A percentile compares a stretch with the other conserved stretches of the same genome.
phyloP scores from a whole-genome alignment of 176 grass and related monocot species.

The Poa annua region DNA sequence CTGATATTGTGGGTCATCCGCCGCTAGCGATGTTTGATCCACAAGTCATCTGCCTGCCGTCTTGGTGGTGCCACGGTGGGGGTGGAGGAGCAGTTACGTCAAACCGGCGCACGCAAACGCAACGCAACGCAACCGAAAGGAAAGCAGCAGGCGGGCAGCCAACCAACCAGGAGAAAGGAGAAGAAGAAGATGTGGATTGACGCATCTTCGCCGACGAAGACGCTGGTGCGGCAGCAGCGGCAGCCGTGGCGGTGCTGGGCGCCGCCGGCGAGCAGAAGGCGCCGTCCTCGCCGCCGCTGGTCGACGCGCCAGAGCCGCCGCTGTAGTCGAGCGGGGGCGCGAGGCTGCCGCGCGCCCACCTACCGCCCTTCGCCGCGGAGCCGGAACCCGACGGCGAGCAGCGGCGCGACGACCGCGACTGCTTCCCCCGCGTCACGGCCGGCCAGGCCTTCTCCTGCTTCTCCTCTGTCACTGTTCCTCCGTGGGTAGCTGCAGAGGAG shows the following conservation, averaged over 20 bases:
- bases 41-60: constrained; percentile 32
- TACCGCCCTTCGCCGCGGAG: neutral
- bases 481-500: too few species aligned
- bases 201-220: too few species aligned
- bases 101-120: neutral
- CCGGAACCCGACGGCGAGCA: constrained; percentile 25
- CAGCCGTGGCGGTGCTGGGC: too few species aligned
- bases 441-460: constrained; percentile 26
- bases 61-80: constrained; percentile 26
- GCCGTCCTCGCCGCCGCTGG: too few species aligned
- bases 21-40: constrained; percentile 50
- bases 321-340: constrained; percentile 61
- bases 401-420: constrained; percentile 36
- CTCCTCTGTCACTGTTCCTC: too few species aligned
- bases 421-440: constrained; percentile 45
- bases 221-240: too few species aligned
- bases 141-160: neutral
- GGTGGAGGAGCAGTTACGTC: constrained; percentile 38
- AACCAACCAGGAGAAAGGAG: neutral
- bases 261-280: too few species aligned
- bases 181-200: neutral
- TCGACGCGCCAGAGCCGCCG: too few species aligned
- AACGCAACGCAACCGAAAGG: too few species aligned
- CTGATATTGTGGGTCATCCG: too few species aligned
- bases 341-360: constrained; percentile 50